Evolutionary conservation across 2,329 filamentous ascomycete genomes (phyloP), one percentile per base, ranked within the genome.

Genomic region (Nigrograna mackinnonii): DNA sequence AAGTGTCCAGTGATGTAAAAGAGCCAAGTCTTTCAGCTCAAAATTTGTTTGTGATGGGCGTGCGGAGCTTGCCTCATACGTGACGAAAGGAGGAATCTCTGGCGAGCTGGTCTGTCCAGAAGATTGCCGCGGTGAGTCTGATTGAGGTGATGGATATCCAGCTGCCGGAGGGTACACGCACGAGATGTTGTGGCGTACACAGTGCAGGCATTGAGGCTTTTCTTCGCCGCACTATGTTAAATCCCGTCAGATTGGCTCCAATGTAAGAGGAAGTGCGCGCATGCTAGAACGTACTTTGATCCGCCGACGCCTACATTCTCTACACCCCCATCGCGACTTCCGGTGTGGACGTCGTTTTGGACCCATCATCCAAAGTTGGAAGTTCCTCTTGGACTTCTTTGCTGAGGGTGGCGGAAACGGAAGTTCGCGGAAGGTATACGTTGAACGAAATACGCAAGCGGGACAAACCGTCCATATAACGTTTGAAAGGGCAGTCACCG

Each of bases 241-340:
- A n/a, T n/a, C n/a, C n/a, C n/a, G n/a, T n/a, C n/a, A n/a, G n/a
- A n/a, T n/a, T n/a, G n/a, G n/a, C n/a, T n/a, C n/a, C n/a, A n/a
- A n/a, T n/a, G n/a, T n/a, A n/a, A n/a, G n/a, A n/a, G n/a, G n/a
- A n/a, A n/a, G n/a, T n/a, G n/a, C n/a, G n/a, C n/a, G n/a, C n/a
- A n/a, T 30, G n/a, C n/a, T n/a, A n/a, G n/a, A n/a, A 21, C 16
- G 24, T 44, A 54, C 52, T 46, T 57, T 57, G 28, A 55, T 57
- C 11, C 48, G 45, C n/a, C 54, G 47, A 28, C 48, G 52, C 22
- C 52, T 57, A 31, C 54, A 55, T 36, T 51, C 46, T 17, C 32
- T 24, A 22, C 53, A 56, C 12, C 53, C 53, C 4, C 20, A 39
- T 13, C 53, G 49, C 20, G 53, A 56, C 39, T 55, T 56, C 6